A percentile compares a stretch with the other conserved stretches of the same genome.
phyloP scores from a whole-genome alignment of 1,284 basidiomycete genomes.

The Malassezia sympodialis region DNA sequence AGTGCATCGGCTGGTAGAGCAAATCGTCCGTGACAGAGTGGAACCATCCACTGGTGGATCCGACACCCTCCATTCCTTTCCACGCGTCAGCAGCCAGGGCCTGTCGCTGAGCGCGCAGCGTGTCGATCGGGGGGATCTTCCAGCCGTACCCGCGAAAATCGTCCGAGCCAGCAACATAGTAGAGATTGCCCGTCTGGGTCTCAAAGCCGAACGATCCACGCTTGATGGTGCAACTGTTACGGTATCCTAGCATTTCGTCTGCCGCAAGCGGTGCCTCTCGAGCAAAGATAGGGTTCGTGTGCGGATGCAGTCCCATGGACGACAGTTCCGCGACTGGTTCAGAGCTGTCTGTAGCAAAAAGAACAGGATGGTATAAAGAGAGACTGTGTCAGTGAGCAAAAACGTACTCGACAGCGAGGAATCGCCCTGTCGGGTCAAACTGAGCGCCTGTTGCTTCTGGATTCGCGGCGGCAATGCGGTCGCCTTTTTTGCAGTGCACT shows the following conservation, averaged over 20 bases:
- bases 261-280: not conserved
- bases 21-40: not conserved
- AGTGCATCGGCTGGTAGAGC: not conserved
- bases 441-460: conserved; percentile 13
- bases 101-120: conserved; percentile 51
- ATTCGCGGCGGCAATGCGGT: not conserved
- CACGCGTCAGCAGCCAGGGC: conserved; percentile 40
- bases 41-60: conserved; percentile 19
- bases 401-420: conserved; percentile 7
- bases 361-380: conserved; percentile 12
- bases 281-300: conserved; percentile 1
- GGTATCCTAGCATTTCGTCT: conserved; percentile 52
- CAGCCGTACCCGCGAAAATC: conserved; percentile 71
- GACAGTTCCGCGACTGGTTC: conserved; percentile 17
- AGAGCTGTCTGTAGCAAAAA: conserved; percentile 9
- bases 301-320: conserved; percentile 1
- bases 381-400: not conserved
- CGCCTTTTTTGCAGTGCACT: not conserved
- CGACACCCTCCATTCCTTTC: not conserved
- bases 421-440: conserved; percentile 14
- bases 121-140: conserved; percentile 56
- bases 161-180: conserved; percentile 65
- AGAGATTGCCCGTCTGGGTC: conserved; percentile 52
- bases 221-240: conserved; percentile 68
- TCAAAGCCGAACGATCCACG: conserved; percentile 62